Percentiles rank a stretch among this genome's conserved stretches.
Evolutionary conservation across 345 rosid species (phyloP).

Genomic region (Salix exigua): DNA sequence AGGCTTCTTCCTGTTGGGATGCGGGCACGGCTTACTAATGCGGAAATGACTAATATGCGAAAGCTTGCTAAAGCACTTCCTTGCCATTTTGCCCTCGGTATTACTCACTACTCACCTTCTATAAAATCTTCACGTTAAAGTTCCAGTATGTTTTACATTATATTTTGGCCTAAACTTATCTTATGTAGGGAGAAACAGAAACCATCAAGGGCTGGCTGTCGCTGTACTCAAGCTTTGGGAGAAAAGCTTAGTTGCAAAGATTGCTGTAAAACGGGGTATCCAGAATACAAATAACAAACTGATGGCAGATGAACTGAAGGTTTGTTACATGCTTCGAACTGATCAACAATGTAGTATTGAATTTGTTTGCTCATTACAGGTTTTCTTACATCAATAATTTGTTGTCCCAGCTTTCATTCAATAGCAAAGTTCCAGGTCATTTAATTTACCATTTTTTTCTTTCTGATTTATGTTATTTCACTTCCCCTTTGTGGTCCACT

Average conservation of each 20-base stretch:
- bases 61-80: slow-evolving; percentile 88
- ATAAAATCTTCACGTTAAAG: slow-evolving; percentile 2
- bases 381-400: background rate
- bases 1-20: slow-evolving; percentile 97
- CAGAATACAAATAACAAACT: slow-evolving; percentile 96
- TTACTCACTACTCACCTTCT: slow-evolving; percentile 22
- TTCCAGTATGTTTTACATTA: slow-evolving; percentile 12
- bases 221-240: slow-evolving; percentile 93
- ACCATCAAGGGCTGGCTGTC: slow-evolving; percentile 90
- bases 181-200: slow-evolving; percentile 80
- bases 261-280: slow-evolving; percentile 94
- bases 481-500: too few species aligned
- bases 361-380: background rate
- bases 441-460: background rate
- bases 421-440: background rate
- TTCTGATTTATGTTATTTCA: background rate
- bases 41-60: slow-evolving; percentile 90
- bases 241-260: slow-evolving; percentile 77
- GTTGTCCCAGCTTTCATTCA: background rate
- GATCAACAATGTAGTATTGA: background rate
- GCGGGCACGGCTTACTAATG: slow-evolving; percentile 86
- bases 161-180: slow-evolving; percentile 22
- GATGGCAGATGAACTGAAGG: slow-evolving; percentile 96
- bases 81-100: slow-evolving; percentile 97
- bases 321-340: slow-evolving; percentile 24